These are phyloP conservation scores for Heterococcus sp. DNA, from an alignment of 108 stramenopile species.

Conservation along the genomic window DNA sequence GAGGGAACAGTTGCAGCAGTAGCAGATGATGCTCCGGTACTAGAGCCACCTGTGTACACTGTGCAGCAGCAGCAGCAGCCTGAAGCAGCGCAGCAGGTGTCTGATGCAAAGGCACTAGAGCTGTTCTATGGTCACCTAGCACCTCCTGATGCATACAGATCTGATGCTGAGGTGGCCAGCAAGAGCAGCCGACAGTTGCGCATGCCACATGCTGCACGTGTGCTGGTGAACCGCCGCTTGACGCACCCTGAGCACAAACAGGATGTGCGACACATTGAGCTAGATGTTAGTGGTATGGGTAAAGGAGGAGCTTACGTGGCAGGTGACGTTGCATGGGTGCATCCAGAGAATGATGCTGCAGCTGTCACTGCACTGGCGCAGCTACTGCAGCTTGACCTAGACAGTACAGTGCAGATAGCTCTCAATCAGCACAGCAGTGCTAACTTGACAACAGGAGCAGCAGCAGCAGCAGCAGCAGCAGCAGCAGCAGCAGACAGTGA, in stretches of 20 bases:
- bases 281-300: slow-evolving; percentile 67
- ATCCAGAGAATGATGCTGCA: slow-evolving; percentile 70
- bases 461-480: slow-evolving; percentile 23
- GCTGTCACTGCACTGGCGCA: slow-evolving; percentile 71
- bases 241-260: slow-evolving; percentile 41
- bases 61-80: too few species aligned
- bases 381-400: slow-evolving; percentile 13
- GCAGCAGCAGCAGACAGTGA: slow-evolving; percentile 48
- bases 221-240: slow-evolving; percentile 38
- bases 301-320: slow-evolving; percentile 74
- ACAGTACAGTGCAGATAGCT: slow-evolving; percentile 19
- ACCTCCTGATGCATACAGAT: neutral
- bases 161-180: neutral
- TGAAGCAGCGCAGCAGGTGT: too few species aligned
- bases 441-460: slow-evolving; percentile 49
- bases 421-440: slow-evolving; percentile 39
- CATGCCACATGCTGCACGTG: slow-evolving; percentile 2
- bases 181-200: neutral
- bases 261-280: slow-evolving; percentile 77
- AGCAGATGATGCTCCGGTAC: slow-evolving; percentile 22
- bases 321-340: slow-evolving; percentile 90
- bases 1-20: too few species aligned
- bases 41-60: slow-evolving; percentile 27
- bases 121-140: neutral
- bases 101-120: too few species aligned